These are phyloP conservation scores for Dovyalis caffra DNA, from an alignment of 345 rosid genomes.

Conservation along the genomic window DNA sequence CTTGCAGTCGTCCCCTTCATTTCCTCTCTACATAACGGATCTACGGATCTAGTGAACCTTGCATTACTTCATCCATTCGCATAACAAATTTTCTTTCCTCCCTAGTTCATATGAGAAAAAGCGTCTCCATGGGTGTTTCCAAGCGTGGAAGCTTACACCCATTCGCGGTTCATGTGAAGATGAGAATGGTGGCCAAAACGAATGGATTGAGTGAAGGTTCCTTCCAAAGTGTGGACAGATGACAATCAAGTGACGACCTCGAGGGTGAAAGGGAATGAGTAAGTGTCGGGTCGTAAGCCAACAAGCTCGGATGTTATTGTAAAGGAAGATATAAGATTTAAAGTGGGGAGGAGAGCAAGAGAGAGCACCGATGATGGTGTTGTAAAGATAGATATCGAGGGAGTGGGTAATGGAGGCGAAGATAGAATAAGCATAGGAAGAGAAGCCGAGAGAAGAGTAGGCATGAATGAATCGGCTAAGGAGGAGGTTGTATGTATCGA, in stretches of 20 bases:
- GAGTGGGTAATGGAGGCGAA: too few species aligned
- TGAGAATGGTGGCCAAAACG: slow-evolving; percentile 44
- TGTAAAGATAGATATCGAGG: slow-evolving; percentile 46
- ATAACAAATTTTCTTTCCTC: too few species aligned
- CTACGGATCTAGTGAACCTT: too few species aligned
- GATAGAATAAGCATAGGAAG: slow-evolving; percentile 44
- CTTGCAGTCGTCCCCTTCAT: too few species aligned
- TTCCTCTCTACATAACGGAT: too few species aligned
- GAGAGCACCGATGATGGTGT: slow-evolving; percentile 59
- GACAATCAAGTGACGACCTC: slow-evolving; percentile 53
- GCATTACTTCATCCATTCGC: too few species aligned
- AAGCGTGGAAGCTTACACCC: too few species aligned
- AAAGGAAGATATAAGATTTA: slow-evolving; percentile 41
- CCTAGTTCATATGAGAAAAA: too few species aligned
- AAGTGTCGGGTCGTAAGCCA: slow-evolving; percentile 57
- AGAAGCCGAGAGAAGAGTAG: slow-evolving; percentile 50
- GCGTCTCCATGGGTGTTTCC: too few species aligned
- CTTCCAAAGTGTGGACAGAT: too few species aligned
- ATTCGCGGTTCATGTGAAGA: too few species aligned
- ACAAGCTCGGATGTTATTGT: too few species aligned
- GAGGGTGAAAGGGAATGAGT: slow-evolving; percentile 58
- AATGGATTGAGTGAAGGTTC: slow-evolving; percentile 56
- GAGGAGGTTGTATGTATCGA: slow-evolving; percentile 35
- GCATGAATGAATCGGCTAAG: slow-evolving; percentile 45
- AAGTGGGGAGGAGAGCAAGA: slow-evolving; percentile 33